Base-by-base conservation (phyloP, 495 filamentous ascomycete genomes). In the Penicillium parvum region DNA sequence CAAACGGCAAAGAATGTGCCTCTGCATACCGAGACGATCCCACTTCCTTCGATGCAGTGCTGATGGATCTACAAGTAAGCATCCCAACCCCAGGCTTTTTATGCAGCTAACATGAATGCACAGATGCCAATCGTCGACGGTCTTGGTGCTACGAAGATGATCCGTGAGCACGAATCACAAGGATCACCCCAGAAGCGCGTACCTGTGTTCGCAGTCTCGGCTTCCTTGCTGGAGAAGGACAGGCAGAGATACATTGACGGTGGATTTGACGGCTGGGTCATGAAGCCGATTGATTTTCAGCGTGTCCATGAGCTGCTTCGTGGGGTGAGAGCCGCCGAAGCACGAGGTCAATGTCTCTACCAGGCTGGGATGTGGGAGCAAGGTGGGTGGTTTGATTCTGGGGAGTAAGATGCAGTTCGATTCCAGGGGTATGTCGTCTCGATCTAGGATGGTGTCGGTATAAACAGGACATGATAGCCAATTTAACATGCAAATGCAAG, bases 121-220 rank as follows among this genome's bases (percentile, higher is more conserved):
- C 28, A 91, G 85, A 95, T 95, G 89, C 89, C 89, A 4, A 92
- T 95, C 33, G 85, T 94, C 29, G 88, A 94, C 51, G 89, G 89
- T 23, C 67, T 88, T 15, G 77, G 74, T 12, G 85, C 88, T 12
- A 84, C 88, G 1, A 86, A 83, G 60, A 79, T 85, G 71, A 92
- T 95, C 40, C 78, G 89, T n/a, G 75, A 78, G 0, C 75, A 76
- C 38, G 89, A 95, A 52, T 64, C 71, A 9, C 62, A 71, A 22
- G 14, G 9, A 14, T 6, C 63, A 76, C 15, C 77, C 72, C 17
- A 29, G 37, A 5, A 59, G 12, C 43, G 83, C 11, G 73, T 86
- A 2, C 86, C 89, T 4, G 81, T 96, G 40, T 85, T 96, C 57
- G 88, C 88, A 10, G 87, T 95, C 17, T 94, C 89, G 1, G 88